A percentile compares a stretch with the other conserved stretches of the same genome.
Evolutionary conservation across 1,139 yeast genomes (phyloP).

Genomic region (Suhomyces anneliseae): DNA sequence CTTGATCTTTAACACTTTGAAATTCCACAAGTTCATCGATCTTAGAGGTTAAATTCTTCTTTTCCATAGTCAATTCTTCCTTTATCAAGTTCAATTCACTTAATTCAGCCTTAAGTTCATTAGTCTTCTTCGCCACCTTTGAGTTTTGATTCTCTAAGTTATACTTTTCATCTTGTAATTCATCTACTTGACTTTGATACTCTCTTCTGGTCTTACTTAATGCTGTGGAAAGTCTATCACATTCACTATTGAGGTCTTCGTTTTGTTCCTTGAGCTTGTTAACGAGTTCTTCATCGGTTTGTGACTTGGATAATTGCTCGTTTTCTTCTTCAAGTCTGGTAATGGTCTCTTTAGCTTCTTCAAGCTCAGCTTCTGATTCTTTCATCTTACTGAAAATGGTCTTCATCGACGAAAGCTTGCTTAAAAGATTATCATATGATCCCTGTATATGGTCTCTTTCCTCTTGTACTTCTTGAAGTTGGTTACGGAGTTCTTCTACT

Average conservation of each 20-base stretch:
- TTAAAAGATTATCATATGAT: constrained; percentile 73
- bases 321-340: constrained; percentile 29
- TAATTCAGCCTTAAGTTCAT: constrained; percentile 41
- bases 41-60: constrained; percentile 39
- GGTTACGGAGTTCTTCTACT: neutral
- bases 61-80: constrained; percentile 50
- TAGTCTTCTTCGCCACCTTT: constrained; percentile 33
- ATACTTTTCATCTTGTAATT: constrained; percentile 49
- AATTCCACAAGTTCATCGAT: constrained; percentile 47
- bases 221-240: constrained; percentile 59
- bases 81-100: constrained; percentile 49
- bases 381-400: constrained; percentile 73
- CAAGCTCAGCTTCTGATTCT: constrained; percentile 70
- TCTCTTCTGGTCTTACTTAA: constrained; percentile 49
- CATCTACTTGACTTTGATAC: constrained; percentile 40
- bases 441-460: constrained; percentile 70
- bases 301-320: constrained; percentile 17
- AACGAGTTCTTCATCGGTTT: constrained; percentile 14
- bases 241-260: constrained; percentile 59
- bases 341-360: constrained; percentile 46
- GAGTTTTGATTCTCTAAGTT: constrained; percentile 39
- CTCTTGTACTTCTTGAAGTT: constrained; percentile 16
- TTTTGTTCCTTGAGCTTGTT: constrained; percentile 51
- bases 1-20: constrained; percentile 5
- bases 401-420: constrained; percentile 78